phyloP scores from a whole-genome alignment of 2,329 filamentous ascomycete species.

The Cladophialophora immunda region DNA sequence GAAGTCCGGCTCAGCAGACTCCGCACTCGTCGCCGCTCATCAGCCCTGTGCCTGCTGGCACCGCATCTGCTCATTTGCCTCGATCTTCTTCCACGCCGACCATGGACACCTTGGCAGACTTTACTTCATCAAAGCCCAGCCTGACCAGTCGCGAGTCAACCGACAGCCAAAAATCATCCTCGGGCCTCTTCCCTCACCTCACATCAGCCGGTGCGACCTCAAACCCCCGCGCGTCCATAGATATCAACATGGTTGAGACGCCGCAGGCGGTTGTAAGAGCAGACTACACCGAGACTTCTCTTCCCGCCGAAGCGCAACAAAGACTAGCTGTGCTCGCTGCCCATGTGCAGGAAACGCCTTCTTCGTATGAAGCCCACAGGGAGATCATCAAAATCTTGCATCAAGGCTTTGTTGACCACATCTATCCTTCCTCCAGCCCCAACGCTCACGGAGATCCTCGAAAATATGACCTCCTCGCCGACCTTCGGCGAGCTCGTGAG shows the following conservation, averaged over 20 bases:
- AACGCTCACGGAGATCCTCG: constrained; percentile 55
- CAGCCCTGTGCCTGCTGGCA: constrained; percentile 50
- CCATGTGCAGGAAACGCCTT: constrained; percentile 56
- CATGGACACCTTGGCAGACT: constrained; percentile 60
- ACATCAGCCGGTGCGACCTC: constrained; percentile 33
- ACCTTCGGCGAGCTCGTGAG: constrained; percentile 60
- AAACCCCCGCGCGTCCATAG: constrained; percentile 51
- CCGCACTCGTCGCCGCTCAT: constrained; percentile 50
- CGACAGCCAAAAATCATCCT: constrained; percentile 47
- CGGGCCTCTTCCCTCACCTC: constrained; percentile 28
- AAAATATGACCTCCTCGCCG: constrained; percentile 56
- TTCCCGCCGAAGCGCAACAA: constrained; percentile 52
- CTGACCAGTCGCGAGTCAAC: constrained; percentile 52
- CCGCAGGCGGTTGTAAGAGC: constrained; percentile 50
- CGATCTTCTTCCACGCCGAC: constrained; percentile 55
- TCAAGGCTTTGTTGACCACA: constrained; percentile 56
- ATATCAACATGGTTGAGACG: constrained; percentile 56
- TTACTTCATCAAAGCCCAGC: constrained; percentile 53
- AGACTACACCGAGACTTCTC: constrained; percentile 53
- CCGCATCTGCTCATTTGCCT: constrained; percentile 46
- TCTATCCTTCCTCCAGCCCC: constrained; percentile 54
- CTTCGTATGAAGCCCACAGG: constrained; percentile 57
- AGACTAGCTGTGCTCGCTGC: constrained; percentile 52
- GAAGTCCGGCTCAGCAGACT: constrained; percentile 48
- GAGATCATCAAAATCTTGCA: constrained; percentile 58